These are phyloP conservation scores for Tylopilus sp. DNA, from an alignment of 768 basidiomycete species.

Conservation along the genomic window DNA sequence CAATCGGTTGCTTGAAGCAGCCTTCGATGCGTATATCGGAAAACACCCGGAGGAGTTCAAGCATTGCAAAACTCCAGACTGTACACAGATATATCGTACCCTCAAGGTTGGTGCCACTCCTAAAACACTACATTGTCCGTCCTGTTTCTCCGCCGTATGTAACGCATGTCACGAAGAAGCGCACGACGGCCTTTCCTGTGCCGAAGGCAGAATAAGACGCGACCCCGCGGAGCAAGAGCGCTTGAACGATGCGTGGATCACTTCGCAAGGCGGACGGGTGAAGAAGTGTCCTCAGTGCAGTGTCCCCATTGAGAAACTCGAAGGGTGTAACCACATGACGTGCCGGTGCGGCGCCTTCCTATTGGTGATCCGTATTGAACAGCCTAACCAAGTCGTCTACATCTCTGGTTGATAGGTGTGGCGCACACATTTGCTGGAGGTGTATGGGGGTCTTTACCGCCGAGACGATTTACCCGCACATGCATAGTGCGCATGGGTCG, in stretches of 20 bases:
- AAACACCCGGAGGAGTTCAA: conserved; percentile 57
- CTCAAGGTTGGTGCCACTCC: conserved; percentile 37
- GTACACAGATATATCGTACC: conserved; percentile 65
- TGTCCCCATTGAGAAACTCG: conserved; percentile 62
- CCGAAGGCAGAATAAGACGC: conserved; percentile 33
- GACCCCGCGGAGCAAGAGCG: conserved; percentile 46
- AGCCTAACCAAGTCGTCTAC: neutral
- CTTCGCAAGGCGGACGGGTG: conserved; percentile 49
- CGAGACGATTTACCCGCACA: conserved; percentile 36
- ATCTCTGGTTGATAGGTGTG: conserved; percentile 43
- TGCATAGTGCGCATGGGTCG: conserved; percentile 34
- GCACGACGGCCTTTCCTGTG: conserved; percentile 64
- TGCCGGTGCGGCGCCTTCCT: conserved; percentile 38
- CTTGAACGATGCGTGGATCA: conserved; percentile 59
- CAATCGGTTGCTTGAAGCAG: conserved; percentile 50
- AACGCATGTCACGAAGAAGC: conserved; percentile 54
- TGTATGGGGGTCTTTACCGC: conserved; percentile 43
- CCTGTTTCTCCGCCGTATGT: conserved; percentile 65
- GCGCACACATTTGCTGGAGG: conserved; percentile 75
- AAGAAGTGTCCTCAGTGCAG: conserved; percentile 72
- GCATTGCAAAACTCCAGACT: conserved; percentile 79
- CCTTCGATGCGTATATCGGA: conserved; percentile 56
- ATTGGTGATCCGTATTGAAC: neutral
- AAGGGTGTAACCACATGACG: conserved; percentile 79
- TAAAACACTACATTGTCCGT: conserved; percentile 55